These are phyloP conservation scores for Rhodamnia rubescens DNA, from an alignment of 345 rosid genomes.

Conservation along the genomic window DNA sequence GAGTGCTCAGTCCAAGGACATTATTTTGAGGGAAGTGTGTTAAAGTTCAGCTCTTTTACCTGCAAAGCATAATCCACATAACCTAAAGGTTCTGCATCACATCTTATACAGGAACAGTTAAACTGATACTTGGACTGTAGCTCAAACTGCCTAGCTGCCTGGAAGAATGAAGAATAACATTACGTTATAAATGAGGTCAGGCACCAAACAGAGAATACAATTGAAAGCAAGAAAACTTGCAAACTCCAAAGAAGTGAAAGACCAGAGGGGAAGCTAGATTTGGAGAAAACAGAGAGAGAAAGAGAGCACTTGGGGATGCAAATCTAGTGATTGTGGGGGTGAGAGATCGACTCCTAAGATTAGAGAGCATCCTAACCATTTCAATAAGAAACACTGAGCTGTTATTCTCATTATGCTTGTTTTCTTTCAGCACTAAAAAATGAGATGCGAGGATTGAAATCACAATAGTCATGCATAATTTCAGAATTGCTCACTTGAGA, in stretches of 20 bases:
- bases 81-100: conserved; percentile 32
- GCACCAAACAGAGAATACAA: neutral
- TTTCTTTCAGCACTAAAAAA: neutral
- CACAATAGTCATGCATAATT: neutral
- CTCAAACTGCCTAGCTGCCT: conserved; percentile 60
- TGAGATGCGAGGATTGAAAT: neutral
- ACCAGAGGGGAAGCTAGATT: neutral
- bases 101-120: conserved; percentile 53
- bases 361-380: neutral
- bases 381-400: neutral
- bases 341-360: neutral
- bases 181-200: neutral
- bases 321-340: neutral
- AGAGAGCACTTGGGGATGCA: neutral
- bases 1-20: neutral
- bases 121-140: conserved; percentile 62
- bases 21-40: neutral
- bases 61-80: conserved; percentile 55
- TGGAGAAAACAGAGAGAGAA: neutral
- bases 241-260: neutral
- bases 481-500: neutral
- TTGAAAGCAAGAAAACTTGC: neutral
- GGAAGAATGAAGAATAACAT: neutral
- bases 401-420: neutral
- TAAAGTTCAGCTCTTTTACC: conserved; percentile 15